These are phyloP conservation scores for Cladobotryum protrusum DNA, from an alignment of 2,329 filamentous ascomycete genomes.

Conservation along the genomic window DNA sequence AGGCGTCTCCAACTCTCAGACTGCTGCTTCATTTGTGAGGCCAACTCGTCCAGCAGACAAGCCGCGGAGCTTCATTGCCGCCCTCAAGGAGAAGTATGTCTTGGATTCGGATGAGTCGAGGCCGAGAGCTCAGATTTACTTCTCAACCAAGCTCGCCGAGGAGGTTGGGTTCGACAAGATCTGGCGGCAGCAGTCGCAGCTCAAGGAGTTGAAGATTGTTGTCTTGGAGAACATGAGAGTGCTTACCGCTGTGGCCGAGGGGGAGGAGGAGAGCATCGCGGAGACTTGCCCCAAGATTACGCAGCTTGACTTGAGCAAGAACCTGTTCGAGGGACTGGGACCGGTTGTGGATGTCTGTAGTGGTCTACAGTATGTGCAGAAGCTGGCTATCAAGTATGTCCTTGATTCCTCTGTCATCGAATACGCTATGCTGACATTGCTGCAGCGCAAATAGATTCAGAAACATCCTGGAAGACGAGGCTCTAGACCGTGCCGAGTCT, in stretches of 20 bases:
- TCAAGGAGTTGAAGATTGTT: constrained; percentile 72
- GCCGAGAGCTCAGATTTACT: constrained; percentile 48
- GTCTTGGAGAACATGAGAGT: constrained; percentile 75
- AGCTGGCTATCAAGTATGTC: constrained; percentile 66
- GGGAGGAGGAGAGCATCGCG: constrained; percentile 33
- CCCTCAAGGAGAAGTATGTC: constrained; percentile 78
- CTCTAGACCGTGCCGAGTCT: constrained; percentile 26
- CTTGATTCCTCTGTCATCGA: background rate
- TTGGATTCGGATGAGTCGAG: constrained; percentile 37
- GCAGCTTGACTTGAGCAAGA: constrained; percentile 81
- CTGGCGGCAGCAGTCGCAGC: constrained; percentile 66
- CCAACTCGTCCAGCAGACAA: constrained; percentile 64
- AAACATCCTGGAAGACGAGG: constrained; percentile 30
- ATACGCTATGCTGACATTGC: background rate
- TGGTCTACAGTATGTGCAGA: constrained; percentile 59
- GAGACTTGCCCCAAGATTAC: constrained; percentile 59
- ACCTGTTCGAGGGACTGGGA: constrained; percentile 63
- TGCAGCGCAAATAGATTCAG: constrained; percentile 68
- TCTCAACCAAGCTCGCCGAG: constrained; percentile 78
- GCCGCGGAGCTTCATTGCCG: constrained; percentile 69
- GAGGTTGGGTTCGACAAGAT: constrained; percentile 97
- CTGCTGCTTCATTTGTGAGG: constrained; percentile 80
- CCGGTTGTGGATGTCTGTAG: constrained; percentile 66
- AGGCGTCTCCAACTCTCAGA: constrained; percentile 58
- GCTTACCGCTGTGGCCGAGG: constrained; percentile 27